phyloP scores from a whole-genome alignment of 306 rosid species.

The Mimosa bimucronata region DNA sequence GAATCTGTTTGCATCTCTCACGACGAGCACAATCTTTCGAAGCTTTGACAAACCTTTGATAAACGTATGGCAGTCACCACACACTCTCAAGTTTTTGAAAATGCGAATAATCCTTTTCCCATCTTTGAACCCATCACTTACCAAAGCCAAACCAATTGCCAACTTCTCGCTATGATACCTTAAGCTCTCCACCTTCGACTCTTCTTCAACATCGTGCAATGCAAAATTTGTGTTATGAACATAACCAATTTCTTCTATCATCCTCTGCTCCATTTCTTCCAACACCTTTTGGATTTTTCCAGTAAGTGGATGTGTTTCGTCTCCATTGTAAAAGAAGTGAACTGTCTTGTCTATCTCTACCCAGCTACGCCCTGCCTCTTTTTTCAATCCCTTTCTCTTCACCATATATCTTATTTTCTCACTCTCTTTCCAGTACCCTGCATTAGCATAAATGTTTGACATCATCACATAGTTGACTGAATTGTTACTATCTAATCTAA shows the following conservation, averaged over 20 bases:
- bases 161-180: constrained; percentile 72
- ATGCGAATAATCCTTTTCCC: constrained; percentile 42
- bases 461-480: constrained; percentile 66
- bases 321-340: constrained; percentile 64
- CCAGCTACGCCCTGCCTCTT: constrained; percentile 72
- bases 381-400: constrained; percentile 61
- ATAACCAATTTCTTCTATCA: constrained; percentile 57
- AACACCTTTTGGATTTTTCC: constrained; percentile 52
- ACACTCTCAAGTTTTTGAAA: constrained; percentile 63
- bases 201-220: constrained; percentile 68
- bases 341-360: constrained; percentile 67
- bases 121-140: constrained; percentile 34
- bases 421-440: constrained; percentile 67
- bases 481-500: constrained; percentile 52
- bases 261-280: constrained; percentile 60
- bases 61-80: constrained; percentile 55
- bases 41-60: constrained; percentile 52
- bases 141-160: constrained; percentile 69
- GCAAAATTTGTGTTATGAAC: constrained; percentile 54
- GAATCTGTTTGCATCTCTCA: constrained; percentile 59
- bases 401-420: constrained; percentile 52
- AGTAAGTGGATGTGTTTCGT: constrained; percentile 49
- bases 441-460: constrained; percentile 65
- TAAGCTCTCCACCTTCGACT: constrained; percentile 68
- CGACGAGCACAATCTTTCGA: constrained; percentile 41